Percentiles rank a stretch among this genome's conserved stretches.
phyloP scores from a whole-genome alignment of 2,329 filamentous ascomycete genomes.

The Beauveria sp. region DNA sequence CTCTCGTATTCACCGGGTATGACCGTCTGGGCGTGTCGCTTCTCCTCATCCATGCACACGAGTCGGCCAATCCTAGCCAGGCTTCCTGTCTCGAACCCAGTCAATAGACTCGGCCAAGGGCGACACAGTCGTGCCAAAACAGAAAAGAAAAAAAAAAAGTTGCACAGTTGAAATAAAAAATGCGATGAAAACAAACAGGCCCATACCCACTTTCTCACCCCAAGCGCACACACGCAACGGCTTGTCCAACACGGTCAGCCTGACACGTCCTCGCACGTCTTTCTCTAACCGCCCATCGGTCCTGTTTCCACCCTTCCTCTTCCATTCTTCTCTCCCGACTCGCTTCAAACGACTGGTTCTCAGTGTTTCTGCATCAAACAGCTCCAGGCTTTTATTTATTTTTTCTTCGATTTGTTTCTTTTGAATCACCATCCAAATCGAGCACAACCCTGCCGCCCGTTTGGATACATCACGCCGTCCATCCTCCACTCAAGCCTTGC shows the following conservation, averaged over 20 bases:
- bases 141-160: background rate
- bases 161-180: background rate
- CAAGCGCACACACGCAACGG: background rate
- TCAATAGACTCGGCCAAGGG: slow-evolving; percentile 6
- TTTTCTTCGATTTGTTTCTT: no score
- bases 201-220: background rate
- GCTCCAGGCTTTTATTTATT: background rate
- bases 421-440: background rate
- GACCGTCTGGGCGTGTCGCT: background rate
- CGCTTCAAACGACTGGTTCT: background rate
- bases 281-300: slow-evolving; percentile 3
- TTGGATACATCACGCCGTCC: background rate
- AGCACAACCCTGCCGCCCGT: background rate
- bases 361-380: background rate
- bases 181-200: background rate
- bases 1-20: background rate
- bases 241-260: background rate
- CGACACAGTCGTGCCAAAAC: background rate
- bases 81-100: slow-evolving; percentile 2
- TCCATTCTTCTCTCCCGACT: background rate
- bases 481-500: slow-evolving; percentile 4
- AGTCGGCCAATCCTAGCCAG: background rate
- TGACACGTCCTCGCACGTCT: background rate
- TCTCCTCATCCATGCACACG: background rate
- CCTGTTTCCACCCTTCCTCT: background rate